phyloP scores from a whole-genome alignment of 495 filamentous ascomycete species.

The Neurospora discreta region DNA sequence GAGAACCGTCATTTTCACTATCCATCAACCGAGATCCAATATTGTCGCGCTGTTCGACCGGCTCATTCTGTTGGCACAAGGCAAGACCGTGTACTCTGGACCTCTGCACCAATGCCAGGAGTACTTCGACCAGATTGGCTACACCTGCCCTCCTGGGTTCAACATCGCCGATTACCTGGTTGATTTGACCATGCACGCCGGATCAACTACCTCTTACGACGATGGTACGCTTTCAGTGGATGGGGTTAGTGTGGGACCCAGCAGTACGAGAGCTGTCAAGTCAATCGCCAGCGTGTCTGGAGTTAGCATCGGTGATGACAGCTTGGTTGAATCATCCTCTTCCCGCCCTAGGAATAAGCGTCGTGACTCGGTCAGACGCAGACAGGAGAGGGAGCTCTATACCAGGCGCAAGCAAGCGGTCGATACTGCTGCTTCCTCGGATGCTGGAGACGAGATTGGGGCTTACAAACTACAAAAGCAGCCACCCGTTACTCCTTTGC shows the following conservation, averaged over 20 bases:
- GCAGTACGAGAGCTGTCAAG: slow-evolving; percentile 82
- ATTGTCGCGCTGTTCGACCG: slow-evolving; percentile 98
- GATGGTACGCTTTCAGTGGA: slow-evolving; percentile 50
- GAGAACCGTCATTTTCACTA: slow-evolving; percentile 93
- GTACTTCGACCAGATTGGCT: slow-evolving; percentile 88
- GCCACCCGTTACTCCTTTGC: slow-evolving; percentile 46
- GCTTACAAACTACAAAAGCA: slow-evolving; percentile 57
- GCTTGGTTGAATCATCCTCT: slow-evolving; percentile 24
- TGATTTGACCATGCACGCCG: slow-evolving; percentile 92
- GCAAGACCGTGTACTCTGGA: slow-evolving; percentile 86
- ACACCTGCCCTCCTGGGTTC: slow-evolving; percentile 88
- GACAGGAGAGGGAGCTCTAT: slow-evolving; percentile 83
- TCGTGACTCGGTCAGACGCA: slow-evolving; percentile 62
- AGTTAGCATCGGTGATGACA: slow-evolving; percentile 50
- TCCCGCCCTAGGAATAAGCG: slow-evolving; percentile 55
- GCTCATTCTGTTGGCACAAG: slow-evolving; percentile 78
- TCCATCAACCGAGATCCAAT: slow-evolving; percentile 98
- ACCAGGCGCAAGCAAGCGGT: slow-evolving; percentile 61
- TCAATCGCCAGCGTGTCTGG: slow-evolving; percentile 73
- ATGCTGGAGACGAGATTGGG: slow-evolving; percentile 46
- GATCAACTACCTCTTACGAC: slow-evolving; percentile 27
- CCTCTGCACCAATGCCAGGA: slow-evolving; percentile 79
- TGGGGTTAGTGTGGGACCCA: slow-evolving; percentile 64
- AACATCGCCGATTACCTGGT: slow-evolving; percentile 98
- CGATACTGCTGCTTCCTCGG: slow-evolving; percentile 57